Conservation (phyloP, 1,139 yeast species). For the Cylindricascospora bacillispora region DNA sequence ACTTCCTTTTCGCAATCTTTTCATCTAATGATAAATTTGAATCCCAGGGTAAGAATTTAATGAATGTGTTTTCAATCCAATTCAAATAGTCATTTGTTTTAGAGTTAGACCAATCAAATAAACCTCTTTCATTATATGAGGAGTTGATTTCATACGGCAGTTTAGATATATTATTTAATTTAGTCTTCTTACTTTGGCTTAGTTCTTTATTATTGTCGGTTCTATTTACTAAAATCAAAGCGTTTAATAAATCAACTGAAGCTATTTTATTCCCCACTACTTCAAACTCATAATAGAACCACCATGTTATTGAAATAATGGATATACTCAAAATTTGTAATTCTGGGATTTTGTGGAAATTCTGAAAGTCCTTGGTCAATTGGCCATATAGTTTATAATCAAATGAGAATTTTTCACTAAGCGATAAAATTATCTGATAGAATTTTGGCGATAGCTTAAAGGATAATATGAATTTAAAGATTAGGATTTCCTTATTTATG, state of each 20-base stretch:
- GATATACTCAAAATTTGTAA: neutral
- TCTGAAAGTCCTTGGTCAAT: neutral
- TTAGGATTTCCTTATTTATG: constrained; percentile 10
- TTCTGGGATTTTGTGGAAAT: neutral
- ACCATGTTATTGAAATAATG: neutral
- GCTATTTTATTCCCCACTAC: neutral
- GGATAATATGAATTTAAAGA: constrained; percentile 12
- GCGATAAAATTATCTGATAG: neutral
- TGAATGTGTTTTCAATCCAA: constrained; percentile 18
- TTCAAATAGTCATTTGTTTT: constrained; percentile 16
- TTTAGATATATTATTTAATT: neutral
- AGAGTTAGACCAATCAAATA: constrained; percentile 11
- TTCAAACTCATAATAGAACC: neutral
- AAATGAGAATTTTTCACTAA: neutral
- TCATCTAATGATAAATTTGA: constrained; percentile 16
- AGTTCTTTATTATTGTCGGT: too few relatives aligned
- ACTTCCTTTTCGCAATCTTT: constrained; percentile 20
- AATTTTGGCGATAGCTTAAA: constrained; percentile 16
- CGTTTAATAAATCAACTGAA: neutral
- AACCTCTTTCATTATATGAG: constrained; percentile 4
- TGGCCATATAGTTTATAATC: neutral
- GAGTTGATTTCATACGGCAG: constrained; percentile 5
- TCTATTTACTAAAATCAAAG: neutral
- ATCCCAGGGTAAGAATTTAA: constrained; percentile 5
- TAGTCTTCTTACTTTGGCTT: neutral